Evolutionary conservation across 2,329 filamentous ascomycete genomes (phyloP).

Genomic region (Podosphaera leucotricha): DNA sequence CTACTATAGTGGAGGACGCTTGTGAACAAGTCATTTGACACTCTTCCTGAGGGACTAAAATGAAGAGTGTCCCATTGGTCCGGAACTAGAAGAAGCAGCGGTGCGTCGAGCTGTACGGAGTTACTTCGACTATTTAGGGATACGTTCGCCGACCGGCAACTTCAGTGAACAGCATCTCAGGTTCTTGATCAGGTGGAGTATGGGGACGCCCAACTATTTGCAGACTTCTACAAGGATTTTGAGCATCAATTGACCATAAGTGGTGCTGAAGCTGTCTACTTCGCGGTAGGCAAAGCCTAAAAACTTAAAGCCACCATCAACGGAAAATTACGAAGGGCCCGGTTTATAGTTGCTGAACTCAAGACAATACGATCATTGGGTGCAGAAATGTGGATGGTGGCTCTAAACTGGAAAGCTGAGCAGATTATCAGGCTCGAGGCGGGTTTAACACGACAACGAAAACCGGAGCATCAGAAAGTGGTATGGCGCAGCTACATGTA

Average conservation of each 20-base stretch:
- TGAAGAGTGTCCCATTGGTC: too few species aligned
- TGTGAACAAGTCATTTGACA: too few species aligned
- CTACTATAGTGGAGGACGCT: too few species aligned
- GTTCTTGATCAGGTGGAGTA: neutral
- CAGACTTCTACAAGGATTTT: neutral
- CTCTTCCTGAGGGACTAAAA: neutral
- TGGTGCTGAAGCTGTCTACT: neutral
- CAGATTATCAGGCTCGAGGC: neutral
- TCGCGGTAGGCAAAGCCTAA: neutral
- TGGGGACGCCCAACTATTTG: neutral
- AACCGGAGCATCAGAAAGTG: neutral
- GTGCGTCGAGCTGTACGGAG: neutral
- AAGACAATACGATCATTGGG: neutral
- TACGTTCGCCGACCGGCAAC: neutral
- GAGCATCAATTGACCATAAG: neutral
- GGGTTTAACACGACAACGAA: neutral
- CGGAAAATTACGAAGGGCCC: neutral
- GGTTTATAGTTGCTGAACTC: neutral
- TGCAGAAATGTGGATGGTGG: neutral
- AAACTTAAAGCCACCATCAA: neutral
- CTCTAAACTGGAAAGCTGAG: neutral
- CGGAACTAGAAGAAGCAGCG: neutral
- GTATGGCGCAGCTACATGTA: neutral
- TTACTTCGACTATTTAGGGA: neutral
- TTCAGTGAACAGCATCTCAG: neutral